These are phyloP conservation scores for Peribolospora kevripleyi DNA, from an alignment of 768 basidiomycete genomes.

Conservation along the genomic window DNA sequence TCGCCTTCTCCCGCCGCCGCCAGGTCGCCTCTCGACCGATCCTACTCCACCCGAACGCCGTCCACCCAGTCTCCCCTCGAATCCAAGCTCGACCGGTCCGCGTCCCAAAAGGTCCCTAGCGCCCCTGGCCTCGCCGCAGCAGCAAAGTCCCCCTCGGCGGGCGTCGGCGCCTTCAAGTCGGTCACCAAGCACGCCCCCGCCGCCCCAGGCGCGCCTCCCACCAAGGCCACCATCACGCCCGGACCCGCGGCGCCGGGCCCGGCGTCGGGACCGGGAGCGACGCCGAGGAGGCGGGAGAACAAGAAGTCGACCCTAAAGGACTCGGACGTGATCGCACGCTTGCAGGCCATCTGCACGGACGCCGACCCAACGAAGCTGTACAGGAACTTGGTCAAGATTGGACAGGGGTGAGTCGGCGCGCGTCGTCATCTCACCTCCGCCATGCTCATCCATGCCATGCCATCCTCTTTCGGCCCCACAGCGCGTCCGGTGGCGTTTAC, in stretches of 20 bases:
- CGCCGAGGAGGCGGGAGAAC: constrained; percentile 56
- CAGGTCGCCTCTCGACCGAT: constrained; percentile 22
- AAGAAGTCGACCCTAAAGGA: constrained; percentile 48
- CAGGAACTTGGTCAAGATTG: constrained; percentile 81
- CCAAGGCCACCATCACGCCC: constrained; percentile 39
- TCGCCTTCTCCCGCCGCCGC: constrained; percentile 17
- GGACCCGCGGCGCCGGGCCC: constrained; percentile 24
- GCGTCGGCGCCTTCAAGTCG: no score
- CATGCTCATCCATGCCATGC: neutral
- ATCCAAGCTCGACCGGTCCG: constrained; percentile 59
- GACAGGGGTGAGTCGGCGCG: constrained; percentile 52
- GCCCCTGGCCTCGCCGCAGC: constrained; percentile 13
- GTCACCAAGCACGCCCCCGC: constrained; percentile 20
- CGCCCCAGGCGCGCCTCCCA: constrained; percentile 20
- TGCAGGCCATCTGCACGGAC: constrained; percentile 88
- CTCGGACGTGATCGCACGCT: constrained; percentile 58
- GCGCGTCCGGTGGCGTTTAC: constrained; percentile 92
- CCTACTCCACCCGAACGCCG: constrained; percentile 49
- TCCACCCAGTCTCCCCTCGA: constrained; percentile 40
- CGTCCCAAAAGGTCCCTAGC: constrained; percentile 49
- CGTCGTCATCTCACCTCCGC: neutral
- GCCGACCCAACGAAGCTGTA: constrained; percentile 90
- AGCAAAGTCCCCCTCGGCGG: no score
- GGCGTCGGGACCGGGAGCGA: constrained; percentile 30
- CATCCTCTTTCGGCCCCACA: constrained; percentile 16